These are phyloP conservation scores for Hymenoscyphus scutula DNA, from an alignment of 2,329 filamentous ascomycete species.

Conservation along the genomic window DNA sequence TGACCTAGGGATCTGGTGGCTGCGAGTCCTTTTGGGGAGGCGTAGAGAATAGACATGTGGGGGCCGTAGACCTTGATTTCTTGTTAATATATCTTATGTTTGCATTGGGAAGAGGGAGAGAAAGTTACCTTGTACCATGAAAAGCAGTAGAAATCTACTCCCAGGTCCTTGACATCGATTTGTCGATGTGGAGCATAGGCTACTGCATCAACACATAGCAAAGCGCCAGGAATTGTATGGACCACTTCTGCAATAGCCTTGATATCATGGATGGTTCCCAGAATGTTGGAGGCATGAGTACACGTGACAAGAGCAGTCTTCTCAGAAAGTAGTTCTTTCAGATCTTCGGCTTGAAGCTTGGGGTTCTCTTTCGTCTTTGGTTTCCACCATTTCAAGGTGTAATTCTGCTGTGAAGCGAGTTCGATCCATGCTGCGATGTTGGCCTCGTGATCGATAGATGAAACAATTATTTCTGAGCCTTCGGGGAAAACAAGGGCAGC, in stretches of 20 bases:
- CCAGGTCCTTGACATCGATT: constrained; percentile 66
- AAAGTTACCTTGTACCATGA: constrained; percentile 68
- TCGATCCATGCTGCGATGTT: constrained; percentile 73
- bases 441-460: constrained; percentile 73
- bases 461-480: constrained; percentile 68
- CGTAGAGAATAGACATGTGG: constrained; percentile 70
- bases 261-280: constrained; percentile 68
- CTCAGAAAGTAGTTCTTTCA: constrained; percentile 57
- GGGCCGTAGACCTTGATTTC: constrained; percentile 63
- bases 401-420: constrained; percentile 58
- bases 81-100: constrained; percentile 4
- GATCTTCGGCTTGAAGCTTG: constrained; percentile 54
- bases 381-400: constrained; percentile 70
- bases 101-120: neutral
- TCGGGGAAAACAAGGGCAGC: constrained; percentile 50
- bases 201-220: constrained; percentile 73
- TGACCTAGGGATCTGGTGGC: constrained; percentile 59
- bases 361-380: constrained; percentile 52
- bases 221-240: constrained; percentile 47
- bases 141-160: constrained; percentile 75
- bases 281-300: constrained; percentile 72
- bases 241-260: constrained; percentile 53
- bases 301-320: constrained; percentile 69
- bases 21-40: constrained; percentile 53
- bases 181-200: constrained; percentile 71